These are phyloP conservation scores for Schizonepeta tenuifolia DNA, from an alignment of 257 asterid species.

Conservation along the genomic window DNA sequence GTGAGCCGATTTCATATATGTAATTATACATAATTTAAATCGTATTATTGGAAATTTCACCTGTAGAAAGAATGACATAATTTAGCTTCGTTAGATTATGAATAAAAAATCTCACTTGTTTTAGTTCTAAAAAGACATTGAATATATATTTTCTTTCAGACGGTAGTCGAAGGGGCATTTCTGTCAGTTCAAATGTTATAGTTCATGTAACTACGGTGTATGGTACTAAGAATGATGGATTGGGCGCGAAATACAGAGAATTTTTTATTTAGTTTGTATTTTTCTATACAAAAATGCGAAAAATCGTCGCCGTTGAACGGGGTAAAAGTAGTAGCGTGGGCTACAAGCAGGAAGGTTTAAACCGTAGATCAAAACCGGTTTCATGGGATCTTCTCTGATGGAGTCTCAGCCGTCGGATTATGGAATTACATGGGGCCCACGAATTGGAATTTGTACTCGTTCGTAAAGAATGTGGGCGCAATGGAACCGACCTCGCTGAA, in stretches of 20 bases:
- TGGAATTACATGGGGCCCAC: conserved; percentile 25
- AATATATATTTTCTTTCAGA: neutral
- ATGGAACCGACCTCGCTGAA: conserved; percentile 26
- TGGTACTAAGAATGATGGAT: conserved; percentile 32
- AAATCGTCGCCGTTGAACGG: conserved; percentile 54
- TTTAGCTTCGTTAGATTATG: no score
- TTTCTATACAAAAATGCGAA: conserved; percentile 26
- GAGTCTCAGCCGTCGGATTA: conserved; percentile 23
- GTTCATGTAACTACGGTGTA: conserved; percentile 29
- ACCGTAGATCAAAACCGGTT: conserved; percentile 24
- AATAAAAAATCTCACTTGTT: no score
- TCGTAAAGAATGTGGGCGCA: conserved; percentile 1
- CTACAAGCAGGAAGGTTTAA: conserved; percentile 46
- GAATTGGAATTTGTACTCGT: conserved; percentile 24
- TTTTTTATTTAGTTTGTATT: conserved; percentile 19
- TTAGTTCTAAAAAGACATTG: no score
- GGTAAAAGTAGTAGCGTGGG: conserved; percentile 44
- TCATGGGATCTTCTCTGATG: neutral
- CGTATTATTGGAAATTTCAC: no score
- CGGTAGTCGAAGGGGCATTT: conserved; percentile 12
- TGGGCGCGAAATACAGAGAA: conserved; percentile 45
- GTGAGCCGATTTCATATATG: no score
- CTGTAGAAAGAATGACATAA: no score
- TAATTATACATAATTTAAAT: no score
- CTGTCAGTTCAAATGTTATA: conserved; percentile 4